Evolutionary conservation across 2,329 filamentous ascomycete genomes (phyloP), one percentile per base, ranked within the genome.

Genomic region (Colletotrichum melonis): DNA sequence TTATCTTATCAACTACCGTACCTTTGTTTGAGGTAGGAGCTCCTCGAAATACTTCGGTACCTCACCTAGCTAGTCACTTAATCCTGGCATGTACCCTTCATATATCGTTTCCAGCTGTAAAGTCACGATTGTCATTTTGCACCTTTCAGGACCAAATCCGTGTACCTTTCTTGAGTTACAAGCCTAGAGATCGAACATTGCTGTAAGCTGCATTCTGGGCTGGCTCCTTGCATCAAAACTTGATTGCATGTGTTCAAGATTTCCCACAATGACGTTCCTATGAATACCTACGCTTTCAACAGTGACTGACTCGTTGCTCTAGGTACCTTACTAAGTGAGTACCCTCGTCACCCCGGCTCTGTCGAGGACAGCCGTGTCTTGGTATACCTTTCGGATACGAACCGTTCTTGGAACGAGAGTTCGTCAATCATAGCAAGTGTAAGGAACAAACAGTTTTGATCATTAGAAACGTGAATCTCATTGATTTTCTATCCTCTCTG

Each of bases 381-480:
- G 42, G 42, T 49, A 9, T 12, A 35, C 32, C 32, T 35, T 35
- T 12, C 22, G 26, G 24, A 26, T 26, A 11, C 14, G 19, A 26
- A 7, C 14, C 9, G 6, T 26, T 19, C 7, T 14, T 7, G 5
- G 32, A n/a, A 19, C 16, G n/a, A 64, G 24, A 4, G 9, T 19
- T 14, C 12, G 30, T 11, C 24, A 22, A 16, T 4, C 14, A 26
- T 3, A 35, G n/a, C 16, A 57, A 24, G 28, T 19, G 3, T n/a
- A 16, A n/a, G 38, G 8, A n/a, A 22, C 11, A 22, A 24, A 14
- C n/a, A 19, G 8, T 22, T 22, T n/a, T 12, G 22, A 5, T 73
- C 66, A 56, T 65, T 65, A 62, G 56, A 73, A 73, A 71, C 67
- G 60, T 73, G 57, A 71, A 71, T 73, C 56, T 73, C 67, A 57